phyloP scores from a whole-genome alignment of 1,139 yeast genomes.

The Scheffersomyces cryptocercus region DNA sequence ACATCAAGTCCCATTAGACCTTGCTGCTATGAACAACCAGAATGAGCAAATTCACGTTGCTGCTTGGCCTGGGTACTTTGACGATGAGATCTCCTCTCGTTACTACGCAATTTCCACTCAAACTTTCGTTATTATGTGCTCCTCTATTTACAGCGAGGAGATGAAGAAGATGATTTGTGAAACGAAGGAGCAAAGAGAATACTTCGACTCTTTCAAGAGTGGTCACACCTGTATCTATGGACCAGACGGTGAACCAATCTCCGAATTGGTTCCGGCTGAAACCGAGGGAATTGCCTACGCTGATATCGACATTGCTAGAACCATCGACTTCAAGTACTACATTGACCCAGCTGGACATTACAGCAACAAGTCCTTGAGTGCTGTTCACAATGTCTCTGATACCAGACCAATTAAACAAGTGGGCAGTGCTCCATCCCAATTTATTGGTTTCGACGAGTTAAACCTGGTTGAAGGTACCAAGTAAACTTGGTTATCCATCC shows the following conservation, averaged over 20 bases:
- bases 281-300: slow-evolving; percentile 4
- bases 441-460: slow-evolving; percentile 1
- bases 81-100: not conserved
- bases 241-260: slow-evolving; percentile 3
- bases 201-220: not conserved
- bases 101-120: slow-evolving; percentile 2
- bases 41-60: slow-evolving; percentile 9
- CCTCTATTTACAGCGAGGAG: slow-evolving; percentile 2
- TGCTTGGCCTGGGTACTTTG: slow-evolving; percentile 6
- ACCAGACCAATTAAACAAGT: not conserved
- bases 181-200: slow-evolving; percentile 1
- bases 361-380: not conserved
- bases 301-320: slow-evolving; percentile 3
- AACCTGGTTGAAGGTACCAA: not conserved
- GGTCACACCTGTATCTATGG: slow-evolving; percentile 1
- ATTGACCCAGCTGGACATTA: slow-evolving; percentile 10
- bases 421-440: not conserved
- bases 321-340: slow-evolving; percentile 1
- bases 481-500: no score
- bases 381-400: not conserved
- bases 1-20: slow-evolving; percentile 1
- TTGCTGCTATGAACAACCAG: slow-evolving; percentile 3
- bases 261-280: not conserved
- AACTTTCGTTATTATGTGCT: slow-evolving; percentile 2
- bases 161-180: slow-evolving; percentile 2